Evolutionary conservation across 179 eudicot genomes (phyloP), one percentile per base, ranked within the genome.

Genomic region (Gypsophila paniculata): DNA sequence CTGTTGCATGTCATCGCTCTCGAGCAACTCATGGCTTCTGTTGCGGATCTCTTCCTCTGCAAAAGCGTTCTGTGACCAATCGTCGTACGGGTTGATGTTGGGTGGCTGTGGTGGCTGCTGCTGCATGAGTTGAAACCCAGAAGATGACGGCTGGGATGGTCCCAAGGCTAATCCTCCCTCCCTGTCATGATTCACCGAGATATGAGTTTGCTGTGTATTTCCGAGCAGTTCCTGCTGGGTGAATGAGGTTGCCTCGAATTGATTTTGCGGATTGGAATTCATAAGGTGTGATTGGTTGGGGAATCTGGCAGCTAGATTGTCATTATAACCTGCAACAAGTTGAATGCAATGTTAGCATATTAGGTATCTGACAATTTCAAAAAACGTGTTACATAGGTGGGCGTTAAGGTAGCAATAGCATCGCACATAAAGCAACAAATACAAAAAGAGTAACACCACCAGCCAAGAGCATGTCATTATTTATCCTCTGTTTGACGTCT

Each of bases 1-100:
- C 72, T 93, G 97, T 74, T 93, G 98, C 98, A 93, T 93, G 66
- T 93, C 98, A 65, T 93, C 97, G 51, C 90, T 91, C 83, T 89
- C 97, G 26, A 93, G 98, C 79, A 93, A 83, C 74, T 91, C 98
- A 22, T 93, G 88, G 76, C 98, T 93, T 79, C 89, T 87, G 44
- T 83, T 74, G 23, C 98, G 97, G 65, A 93, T 93, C 66, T 93
- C 98, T 26, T 93, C 98, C 77, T 93, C 98, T 1, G 97, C 83
- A 49, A 91, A 52, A 60, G 88, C 81, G 82, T 79, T 84, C 7
- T 81, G 84, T 11, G 94, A 78, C 98, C 96, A 90, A 54, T 88
- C 93, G 32, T 82, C 93, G 21, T 79, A 89, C 0, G 91, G 85
- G 77, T 85, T 89, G 19, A 81, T 61, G 70, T 62, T 78, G 46